phyloP scores from a whole-genome alignment of 2,329 filamentous ascomycete species.

The Didymella lethalis region DNA sequence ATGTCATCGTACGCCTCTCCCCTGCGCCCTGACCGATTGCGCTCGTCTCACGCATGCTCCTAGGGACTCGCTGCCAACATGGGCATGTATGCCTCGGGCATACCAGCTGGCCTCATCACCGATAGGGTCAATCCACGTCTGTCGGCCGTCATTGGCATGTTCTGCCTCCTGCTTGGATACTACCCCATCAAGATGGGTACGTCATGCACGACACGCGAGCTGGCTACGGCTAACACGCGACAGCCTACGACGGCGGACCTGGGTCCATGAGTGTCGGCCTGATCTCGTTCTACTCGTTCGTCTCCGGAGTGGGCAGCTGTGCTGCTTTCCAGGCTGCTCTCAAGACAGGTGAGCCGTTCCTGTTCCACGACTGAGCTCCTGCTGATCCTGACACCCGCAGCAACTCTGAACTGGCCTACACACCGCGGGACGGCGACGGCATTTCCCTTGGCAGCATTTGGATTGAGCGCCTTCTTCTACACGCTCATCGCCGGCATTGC shows the following conservation, averaged over 20 bases:
- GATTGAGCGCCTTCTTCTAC: constrained; percentile 96
- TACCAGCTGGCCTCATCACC: constrained; percentile 87
- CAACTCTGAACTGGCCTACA: constrained; percentile 88
- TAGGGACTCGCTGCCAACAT: constrained; percentile 76
- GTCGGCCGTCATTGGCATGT: constrained; percentile 76
- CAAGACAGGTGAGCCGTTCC: constrained; percentile 66
- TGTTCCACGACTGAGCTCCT: no score
- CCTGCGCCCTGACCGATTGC: not conserved
- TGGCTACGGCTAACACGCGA: constrained; percentile 37
- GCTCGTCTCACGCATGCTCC: constrained; percentile 37
- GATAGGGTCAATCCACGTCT: constrained; percentile 82
- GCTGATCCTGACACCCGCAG: constrained; percentile 56
- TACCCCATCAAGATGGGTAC: constrained; percentile 75
- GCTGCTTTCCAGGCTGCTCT: constrained; percentile 88
- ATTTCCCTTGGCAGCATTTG: constrained; percentile 91
- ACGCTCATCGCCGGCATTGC: constrained; percentile 77
- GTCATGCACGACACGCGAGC: not conserved
- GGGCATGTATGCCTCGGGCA: constrained; percentile 91
- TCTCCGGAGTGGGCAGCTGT: constrained; percentile 89
- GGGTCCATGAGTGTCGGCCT: constrained; percentile 63
- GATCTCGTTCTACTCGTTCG: constrained; percentile 83
- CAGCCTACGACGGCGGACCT: constrained; percentile 75
- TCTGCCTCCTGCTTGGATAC: constrained; percentile 80
- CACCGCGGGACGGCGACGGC: constrained; percentile 93
- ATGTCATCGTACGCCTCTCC: constrained; percentile 74